Percentiles rank a stretch among this genome's conserved stretches.
Evolutionary conservation across 441 rosid genomes (phyloP).

Genomic region (Aquilaria agallochum): DNA sequence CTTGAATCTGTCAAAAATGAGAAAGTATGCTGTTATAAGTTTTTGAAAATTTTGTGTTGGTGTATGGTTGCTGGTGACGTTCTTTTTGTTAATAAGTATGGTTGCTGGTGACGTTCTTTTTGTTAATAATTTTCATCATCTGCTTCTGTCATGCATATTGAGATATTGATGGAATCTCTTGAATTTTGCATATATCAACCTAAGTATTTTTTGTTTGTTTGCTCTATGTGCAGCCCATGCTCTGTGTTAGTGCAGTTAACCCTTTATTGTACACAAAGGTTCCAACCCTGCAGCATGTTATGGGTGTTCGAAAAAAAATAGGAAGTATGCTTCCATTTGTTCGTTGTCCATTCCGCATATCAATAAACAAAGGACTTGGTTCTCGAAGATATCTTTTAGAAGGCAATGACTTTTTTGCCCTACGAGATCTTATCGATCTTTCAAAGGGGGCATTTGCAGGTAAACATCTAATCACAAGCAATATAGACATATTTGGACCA

Average conservation of each 20-base stretch:
- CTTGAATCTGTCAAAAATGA: too few relatives aligned
- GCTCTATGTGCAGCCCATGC: slow-evolving; percentile 81
- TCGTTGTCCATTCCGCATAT: slow-evolving; percentile 87
- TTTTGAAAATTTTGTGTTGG: too few relatives aligned
- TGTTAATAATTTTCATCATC: too few relatives aligned
- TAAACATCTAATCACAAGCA: slow-evolving; percentile 21
- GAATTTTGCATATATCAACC: not conserved
- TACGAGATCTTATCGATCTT: slow-evolving; percentile 92
- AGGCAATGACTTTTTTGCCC: slow-evolving; percentile 88
- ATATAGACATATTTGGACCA: too few relatives aligned
- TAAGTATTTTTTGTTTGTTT: slow-evolving; percentile 13
- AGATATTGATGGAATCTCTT: not conserved
- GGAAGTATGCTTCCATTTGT: slow-evolving; percentile 75
- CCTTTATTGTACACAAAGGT: slow-evolving; percentile 86
- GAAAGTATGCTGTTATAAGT: too few relatives aligned
- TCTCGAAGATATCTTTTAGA: slow-evolving; percentile 93
- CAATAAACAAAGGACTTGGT: slow-evolving; percentile 80
- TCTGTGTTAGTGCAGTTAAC: slow-evolving; percentile 95
- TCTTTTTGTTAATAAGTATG: too few relatives aligned
- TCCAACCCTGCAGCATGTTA: slow-evolving; percentile 79
- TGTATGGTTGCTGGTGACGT: too few relatives aligned
- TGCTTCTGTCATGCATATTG: not conserved
- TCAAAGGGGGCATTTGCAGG: slow-evolving; percentile 99
- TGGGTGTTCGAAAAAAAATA: slow-evolving; percentile 67
- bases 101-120: too few relatives aligned